Evolutionary conservation across 176 grass and related monocot species (phyloP), one percentile per base, ranked within the genome.

Genomic region (maize (Zea mays)): DNA sequence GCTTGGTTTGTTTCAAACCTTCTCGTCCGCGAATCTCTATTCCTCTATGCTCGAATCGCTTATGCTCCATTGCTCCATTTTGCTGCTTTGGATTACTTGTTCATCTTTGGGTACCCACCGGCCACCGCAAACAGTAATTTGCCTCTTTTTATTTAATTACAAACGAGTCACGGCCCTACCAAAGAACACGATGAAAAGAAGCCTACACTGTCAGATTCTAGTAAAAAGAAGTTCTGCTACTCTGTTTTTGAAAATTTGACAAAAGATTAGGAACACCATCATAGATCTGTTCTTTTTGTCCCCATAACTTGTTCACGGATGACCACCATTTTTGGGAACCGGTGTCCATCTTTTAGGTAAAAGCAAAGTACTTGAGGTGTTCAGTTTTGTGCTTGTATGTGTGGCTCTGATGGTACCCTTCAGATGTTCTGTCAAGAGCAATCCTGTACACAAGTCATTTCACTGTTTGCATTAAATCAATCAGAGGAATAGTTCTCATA

Each of bases 371-470:
- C 66, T 38, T 59, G 3, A 59, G n/a, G 76, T 34, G 1, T 39
- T 13, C 6, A 56, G 12, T 69, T 62, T 39, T 75, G 8, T 77
- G 58, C 10, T 27, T 82, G 39, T 81, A 19, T 58, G 21, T 44
- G 44, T 65, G 37, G 44, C 79, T 62, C 5, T 43, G 39, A 68
- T 64, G 12, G 16, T 65, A 65, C 56, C 9, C 0, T 37, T 75
- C 19, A 40, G 44, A 16, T 10, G 43, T 71, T 59, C 13, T 41
- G 14, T 78, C 14, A 35, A 82, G 1, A 49, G 57, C 5, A 14
- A 41, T 21, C 42, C 5, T 14, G 10, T 44, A 0, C 55, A 10
- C 9, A 83, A 59, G 16, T 40, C 39, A 3, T 51, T 33, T 54
- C 76, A 64, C 49, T 12, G 11, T 34, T 61, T 61, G 12, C 39